A percentile compares a stretch with the other conserved stretches of the same genome.
phyloP scores from a whole-genome alignment of 331 rosid species.

The Quercus lobata region DNA sequence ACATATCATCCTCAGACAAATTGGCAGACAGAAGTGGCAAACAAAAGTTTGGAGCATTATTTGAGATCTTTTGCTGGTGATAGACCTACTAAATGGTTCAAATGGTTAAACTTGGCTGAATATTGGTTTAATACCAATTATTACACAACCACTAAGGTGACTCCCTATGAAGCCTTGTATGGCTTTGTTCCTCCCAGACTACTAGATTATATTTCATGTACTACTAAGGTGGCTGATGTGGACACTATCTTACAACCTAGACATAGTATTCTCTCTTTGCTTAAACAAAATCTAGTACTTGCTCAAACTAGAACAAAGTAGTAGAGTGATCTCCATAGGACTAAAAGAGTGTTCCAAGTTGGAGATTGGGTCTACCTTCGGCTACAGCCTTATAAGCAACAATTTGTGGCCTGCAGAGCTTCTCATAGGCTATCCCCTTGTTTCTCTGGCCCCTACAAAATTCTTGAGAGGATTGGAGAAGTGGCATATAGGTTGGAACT shows the following conservation, averaged over 20 bases:
- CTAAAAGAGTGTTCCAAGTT: not conserved
- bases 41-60: not conserved
- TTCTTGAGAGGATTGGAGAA: not conserved
- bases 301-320: not conserved
- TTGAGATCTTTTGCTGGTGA: not conserved
- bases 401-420: rapidly evolving
- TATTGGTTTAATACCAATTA: not conserved
- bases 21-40: not conserved
- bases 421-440: not conserved
- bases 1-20: not conserved
- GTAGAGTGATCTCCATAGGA: not conserved
- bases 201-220: not conserved
- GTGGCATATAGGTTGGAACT: not conserved
- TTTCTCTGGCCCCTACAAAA: not conserved
- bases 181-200: not conserved
- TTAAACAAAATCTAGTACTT: not conserved
- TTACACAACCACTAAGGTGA: not conserved
- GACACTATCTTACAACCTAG: not conserved
- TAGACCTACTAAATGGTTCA: not conserved
- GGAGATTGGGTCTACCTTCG: not conserved
- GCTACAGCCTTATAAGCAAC: not conserved
- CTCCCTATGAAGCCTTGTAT: not conserved
- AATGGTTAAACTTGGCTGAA: not conserved
- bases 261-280: not conserved
- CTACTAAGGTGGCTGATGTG: not conserved